A percentile compares a stretch with the other conserved stretches of the same genome.
These are phyloP conservation scores for Alternaria consortialis DNA, from an alignment of 2,329 filamentous ascomycete species.

Conservation along the genomic window DNA sequence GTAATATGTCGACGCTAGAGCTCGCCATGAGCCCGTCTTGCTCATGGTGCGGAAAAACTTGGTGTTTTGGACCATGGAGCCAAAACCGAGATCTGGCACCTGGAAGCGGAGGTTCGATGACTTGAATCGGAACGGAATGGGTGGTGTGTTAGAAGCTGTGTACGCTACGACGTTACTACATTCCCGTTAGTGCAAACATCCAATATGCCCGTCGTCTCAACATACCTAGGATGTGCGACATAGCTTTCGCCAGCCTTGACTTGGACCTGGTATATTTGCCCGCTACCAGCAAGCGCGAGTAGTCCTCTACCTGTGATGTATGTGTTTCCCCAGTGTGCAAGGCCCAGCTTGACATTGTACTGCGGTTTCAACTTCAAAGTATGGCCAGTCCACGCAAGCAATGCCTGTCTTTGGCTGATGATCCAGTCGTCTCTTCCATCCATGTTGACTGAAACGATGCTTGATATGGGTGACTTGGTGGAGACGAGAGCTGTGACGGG, in stretches of 20 bases:
- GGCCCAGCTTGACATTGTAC: slow-evolving; percentile 75
- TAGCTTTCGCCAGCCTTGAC: slow-evolving; percentile 87
- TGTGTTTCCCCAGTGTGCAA: slow-evolving; percentile 92
- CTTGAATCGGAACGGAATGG: slow-evolving; percentile 87
- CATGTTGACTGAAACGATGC: slow-evolving; percentile 86
- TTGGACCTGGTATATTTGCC: slow-evolving; percentile 87
- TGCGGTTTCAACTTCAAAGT: slow-evolving; percentile 79
- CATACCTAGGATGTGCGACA: slow-evolving; percentile 79
- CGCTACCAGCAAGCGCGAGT: slow-evolving; percentile 82
- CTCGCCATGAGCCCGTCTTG: slow-evolving; percentile 76
- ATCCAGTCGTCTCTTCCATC: slow-evolving; percentile 97
- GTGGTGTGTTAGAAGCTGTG: slow-evolving; percentile 75
- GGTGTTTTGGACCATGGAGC: slow-evolving; percentile 70
- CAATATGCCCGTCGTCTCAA: not conserved
- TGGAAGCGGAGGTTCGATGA: slow-evolving; percentile 78
- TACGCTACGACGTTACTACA: slow-evolving; percentile 88
- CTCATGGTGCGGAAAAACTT: slow-evolving; percentile 78
- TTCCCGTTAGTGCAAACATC: slow-evolving; percentile 6
- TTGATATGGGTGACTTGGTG: slow-evolving; percentile 84
- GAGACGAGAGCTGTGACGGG: slow-evolving; percentile 89
- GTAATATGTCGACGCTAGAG: slow-evolving; percentile 70
- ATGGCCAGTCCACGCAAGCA: slow-evolving; percentile 97
- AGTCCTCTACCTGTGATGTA: slow-evolving; percentile 87
- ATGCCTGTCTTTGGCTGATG: slow-evolving; percentile 82
- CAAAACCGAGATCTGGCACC: slow-evolving; percentile 73